Evolutionary conservation across 257 asterid genomes (phyloP), one percentile per base, ranked within the genome.

Genomic region (Nicotiana undulata): DNA sequence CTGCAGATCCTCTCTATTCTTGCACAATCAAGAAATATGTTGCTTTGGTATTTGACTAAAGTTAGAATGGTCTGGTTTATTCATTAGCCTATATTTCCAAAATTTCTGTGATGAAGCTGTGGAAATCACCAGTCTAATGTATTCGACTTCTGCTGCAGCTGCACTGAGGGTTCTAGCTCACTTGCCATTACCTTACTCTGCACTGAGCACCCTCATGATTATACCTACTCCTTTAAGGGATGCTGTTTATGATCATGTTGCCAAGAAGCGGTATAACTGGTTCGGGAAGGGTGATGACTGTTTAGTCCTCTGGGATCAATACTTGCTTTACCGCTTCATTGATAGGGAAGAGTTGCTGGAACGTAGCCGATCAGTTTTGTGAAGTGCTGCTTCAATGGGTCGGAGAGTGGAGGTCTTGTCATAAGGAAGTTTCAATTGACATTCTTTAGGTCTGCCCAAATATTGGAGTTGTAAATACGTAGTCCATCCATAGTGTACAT

Each of bases 181-280:
- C 82, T 77, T 93, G 90, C 99, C 99, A 59, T 86, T 82, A 26
- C 99, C 99, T 58, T 90, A 87, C 82, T 83, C 93, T 78, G 89
- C 89, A 79, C 87, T 92, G 85, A 91, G 96, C 82, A 5, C 65
- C 52, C 90, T 93, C 81, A 83, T 82, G 92, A 83, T 88, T 17
- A 61, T 93, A 85, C 98, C 99, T 3, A 46, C 93, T 63, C 97
- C 97, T 46, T n/a, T 95, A 83, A 91, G 97, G 83, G 97, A 95
- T 82, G 95, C 91, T 20, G 85, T 88, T 58, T 92, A 95, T 77
- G 98, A 93, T 85, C 89, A 87, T 56, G 88, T 93, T 79, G 97
- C 98, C 74, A 89, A 89, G 83, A 80, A 82, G 5, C 95, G 97
- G 61, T 92, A 93, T 80, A 83, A 89, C 61, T 95, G 96, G 98